phyloP scores from a whole-genome alignment of 2,329 filamentous ascomycete genomes.

The Sporothrix protearum region DNA sequence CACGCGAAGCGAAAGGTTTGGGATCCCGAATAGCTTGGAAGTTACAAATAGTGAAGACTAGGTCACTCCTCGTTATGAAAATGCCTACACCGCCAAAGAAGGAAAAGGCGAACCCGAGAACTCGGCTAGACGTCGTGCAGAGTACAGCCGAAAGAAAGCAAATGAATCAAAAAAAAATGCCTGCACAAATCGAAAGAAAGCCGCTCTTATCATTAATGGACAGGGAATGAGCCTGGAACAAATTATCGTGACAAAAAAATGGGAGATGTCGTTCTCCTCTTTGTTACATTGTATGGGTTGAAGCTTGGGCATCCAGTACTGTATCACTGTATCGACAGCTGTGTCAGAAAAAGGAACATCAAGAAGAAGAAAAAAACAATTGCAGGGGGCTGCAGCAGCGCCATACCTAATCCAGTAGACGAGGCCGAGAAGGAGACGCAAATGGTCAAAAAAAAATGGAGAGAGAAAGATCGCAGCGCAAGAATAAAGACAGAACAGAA shows the following conservation, averaged over 20 bases:
- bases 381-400: conserved; percentile 8
- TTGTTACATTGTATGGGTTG: too few relatives aligned
- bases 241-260: background rate
- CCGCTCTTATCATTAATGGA: background rate
- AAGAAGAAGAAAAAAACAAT: background rate
- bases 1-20: background rate
- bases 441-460: background rate
- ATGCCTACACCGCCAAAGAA: background rate
- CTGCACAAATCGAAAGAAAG: background rate
- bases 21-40: background rate
- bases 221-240: background rate
- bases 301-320: too few relatives aligned
- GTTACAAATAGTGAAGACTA: background rate
- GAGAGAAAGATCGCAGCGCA: background rate
- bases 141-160: background rate
- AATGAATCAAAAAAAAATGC: background rate
- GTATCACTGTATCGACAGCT: too few relatives aligned
- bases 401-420: background rate
- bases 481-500: background rate
- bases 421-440: background rate
- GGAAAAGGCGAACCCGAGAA: background rate
- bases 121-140: background rate
- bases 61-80: background rate
- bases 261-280: background rate
- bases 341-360: background rate